Evolutionary conservation across 305 asterid species (phyloP).

Genomic region (Fraxinus ornus): DNA sequence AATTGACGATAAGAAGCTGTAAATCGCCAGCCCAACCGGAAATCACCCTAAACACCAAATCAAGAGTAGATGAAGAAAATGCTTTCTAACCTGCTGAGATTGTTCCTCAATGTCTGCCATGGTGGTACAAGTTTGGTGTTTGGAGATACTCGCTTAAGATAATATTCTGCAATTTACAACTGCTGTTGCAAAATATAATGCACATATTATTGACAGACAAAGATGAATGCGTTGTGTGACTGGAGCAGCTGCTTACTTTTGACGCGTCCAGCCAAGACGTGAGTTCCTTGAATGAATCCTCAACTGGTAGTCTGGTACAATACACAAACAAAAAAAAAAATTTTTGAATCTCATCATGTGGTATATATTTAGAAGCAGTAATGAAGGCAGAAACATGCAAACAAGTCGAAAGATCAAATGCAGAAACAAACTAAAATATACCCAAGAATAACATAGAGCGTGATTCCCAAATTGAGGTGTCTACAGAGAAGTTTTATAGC

Average conservation of each 20-base stretch:
- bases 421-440: neutral
- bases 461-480: neutral
- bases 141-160: neutral
- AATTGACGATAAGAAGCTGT: no score
- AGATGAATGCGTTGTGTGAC: neutral
- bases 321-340: neutral
- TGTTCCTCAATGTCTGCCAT: no score
- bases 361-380: neutral
- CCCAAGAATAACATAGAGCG: neutral
- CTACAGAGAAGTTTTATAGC: constrained; percentile 7
- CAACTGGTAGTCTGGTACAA: neutral
- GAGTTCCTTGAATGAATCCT: neutral
- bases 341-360: neutral
- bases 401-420: neutral
- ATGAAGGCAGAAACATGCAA: neutral
- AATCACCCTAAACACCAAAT: no score
- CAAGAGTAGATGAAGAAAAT: no score
- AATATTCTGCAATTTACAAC: neutral
- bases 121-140: no score
- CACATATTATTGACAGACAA: neutral
- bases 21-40: no score
- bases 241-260: neutral
- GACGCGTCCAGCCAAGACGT: neutral
- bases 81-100: no score
- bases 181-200: constrained; percentile 1